Percentiles rank a stretch among this genome's conserved stretches.
Evolutionary conservation across 768 basidiomycete genomes (phyloP).

Genomic region (Rhizopogon vulgaris): DNA sequence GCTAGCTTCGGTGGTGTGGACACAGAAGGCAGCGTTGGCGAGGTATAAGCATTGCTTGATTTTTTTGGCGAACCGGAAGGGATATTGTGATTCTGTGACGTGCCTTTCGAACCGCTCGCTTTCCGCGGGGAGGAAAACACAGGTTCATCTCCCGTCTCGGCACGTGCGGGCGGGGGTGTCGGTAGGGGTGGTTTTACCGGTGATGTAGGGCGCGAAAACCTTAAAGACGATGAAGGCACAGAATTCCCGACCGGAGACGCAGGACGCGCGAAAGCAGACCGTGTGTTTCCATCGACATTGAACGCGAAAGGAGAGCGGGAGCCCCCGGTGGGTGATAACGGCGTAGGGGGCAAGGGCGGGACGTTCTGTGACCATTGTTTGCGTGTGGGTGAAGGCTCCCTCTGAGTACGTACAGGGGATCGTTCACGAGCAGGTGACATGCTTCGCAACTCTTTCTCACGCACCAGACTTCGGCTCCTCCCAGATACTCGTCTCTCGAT

Average conservation of each 20-base stretch:
- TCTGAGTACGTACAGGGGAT: not conserved
- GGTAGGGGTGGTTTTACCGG: slow-evolving; percentile 1
- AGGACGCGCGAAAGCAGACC: not conserved
- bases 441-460: slow-evolving; percentile 8
- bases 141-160: not conserved
- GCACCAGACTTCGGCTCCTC: slow-evolving; percentile 1
- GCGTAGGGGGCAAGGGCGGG: slow-evolving; percentile 24
- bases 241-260: not conserved
- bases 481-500: not conserved
- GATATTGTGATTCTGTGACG: not conserved
- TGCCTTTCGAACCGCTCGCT: not conserved
- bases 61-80: not conserved
- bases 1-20: slow-evolving; percentile 3
- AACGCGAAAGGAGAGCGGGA: slow-evolving; percentile 1
- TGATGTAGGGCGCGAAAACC: slow-evolving; percentile 3
- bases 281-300: slow-evolving; percentile 1
- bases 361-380: slow-evolving; percentile 15
- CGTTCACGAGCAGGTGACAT: not conserved
- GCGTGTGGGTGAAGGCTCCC: slow-evolving; percentile 7
- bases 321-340: slow-evolving; percentile 5
- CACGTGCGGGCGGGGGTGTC: not conserved
- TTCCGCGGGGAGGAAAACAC: not conserved
- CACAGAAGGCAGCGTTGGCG: slow-evolving; percentile 17
- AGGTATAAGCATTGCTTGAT: not conserved
- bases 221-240: not conserved